These are phyloP conservation scores for Citrullus amarus DNA, from an alignment of 306 rosid species.

Conservation along the genomic window DNA sequence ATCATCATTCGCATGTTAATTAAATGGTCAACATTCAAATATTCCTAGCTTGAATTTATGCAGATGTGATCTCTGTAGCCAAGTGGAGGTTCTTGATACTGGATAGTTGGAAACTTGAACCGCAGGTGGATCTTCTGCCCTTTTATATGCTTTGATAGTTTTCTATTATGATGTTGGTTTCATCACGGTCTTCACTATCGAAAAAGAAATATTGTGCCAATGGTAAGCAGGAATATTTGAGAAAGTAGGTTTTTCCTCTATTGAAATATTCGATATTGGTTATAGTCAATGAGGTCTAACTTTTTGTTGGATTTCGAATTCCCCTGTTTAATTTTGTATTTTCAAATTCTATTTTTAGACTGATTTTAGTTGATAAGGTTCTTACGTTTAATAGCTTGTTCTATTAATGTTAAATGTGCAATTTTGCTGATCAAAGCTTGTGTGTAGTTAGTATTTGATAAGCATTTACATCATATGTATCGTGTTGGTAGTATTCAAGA, in stretches of 20 bases:
- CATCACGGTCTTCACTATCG: not conserved
- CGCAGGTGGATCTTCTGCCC: not conserved
- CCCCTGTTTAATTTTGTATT: too few relatives aligned
- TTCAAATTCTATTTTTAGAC: not conserved
- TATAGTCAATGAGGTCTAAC: not conserved
- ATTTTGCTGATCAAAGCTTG: not conserved
- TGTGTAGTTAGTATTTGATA: not conserved
- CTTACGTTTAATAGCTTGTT: not conserved
- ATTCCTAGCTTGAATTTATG: not conserved
- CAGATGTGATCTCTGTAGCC: not conserved
- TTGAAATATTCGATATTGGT: not conserved
- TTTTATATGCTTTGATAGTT: not conserved
- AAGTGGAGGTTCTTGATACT: not conserved
- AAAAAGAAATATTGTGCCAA: not conserved
- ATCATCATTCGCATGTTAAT: not conserved
- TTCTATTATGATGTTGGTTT: not conserved
- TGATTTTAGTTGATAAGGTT: not conserved
- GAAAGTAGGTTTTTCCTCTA: not conserved
- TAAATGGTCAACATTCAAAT: not conserved
- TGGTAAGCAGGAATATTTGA: not conserved
- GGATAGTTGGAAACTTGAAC: not conserved
- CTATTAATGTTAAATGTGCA: not conserved
- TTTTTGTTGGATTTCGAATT: not conserved
- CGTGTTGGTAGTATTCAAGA: not conserved
- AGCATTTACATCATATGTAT: not conserved